Conservation (phyloP, 2,329 filamentous ascomycete genomes). For the Neonectria coccinea region DNA sequence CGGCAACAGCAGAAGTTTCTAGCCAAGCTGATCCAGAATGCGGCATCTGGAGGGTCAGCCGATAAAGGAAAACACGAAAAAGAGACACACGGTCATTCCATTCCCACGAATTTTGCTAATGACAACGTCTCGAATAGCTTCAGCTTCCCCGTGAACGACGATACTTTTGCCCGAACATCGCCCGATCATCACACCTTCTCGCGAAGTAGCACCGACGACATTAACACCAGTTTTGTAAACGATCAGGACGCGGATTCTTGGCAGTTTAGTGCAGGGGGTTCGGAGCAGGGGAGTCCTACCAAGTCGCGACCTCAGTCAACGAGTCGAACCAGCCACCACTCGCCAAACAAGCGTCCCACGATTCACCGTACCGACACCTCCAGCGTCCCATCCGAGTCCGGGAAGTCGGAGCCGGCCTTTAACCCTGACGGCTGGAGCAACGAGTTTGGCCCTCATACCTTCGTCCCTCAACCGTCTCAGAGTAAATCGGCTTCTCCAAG, state of each 20-base stretch:
- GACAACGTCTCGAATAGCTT: constrained; percentile 59
- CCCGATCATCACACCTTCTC: constrained; percentile 57
- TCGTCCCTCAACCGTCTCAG: constrained; percentile 59
- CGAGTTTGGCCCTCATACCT: constrained; percentile 66
- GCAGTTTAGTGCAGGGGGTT: constrained; percentile 65
- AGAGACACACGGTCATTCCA: neutral
- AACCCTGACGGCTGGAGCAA: constrained; percentile 66
- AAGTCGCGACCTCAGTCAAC: constrained; percentile 53
- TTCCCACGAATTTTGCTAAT: constrained; percentile 48
- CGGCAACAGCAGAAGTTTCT: constrained; percentile 54
- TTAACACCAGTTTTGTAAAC: constrained; percentile 70
- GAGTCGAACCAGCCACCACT: constrained; percentile 55
- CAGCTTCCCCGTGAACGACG: constrained; percentile 59
- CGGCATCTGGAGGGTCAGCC: constrained; percentile 29
- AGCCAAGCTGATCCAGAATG: constrained; percentile 52
- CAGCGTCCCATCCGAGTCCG: constrained; percentile 37
- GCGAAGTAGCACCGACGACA: constrained; percentile 68
- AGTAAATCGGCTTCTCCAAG: constrained; percentile 59
- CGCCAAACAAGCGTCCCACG: constrained; percentile 50
- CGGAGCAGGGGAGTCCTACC: constrained; percentile 45
- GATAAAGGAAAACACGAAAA: constrained; percentile 29
- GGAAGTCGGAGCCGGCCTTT: constrained; percentile 53
- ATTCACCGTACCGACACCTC: constrained; percentile 40
- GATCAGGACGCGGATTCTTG: constrained; percentile 59
- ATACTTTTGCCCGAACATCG: constrained; percentile 53